Conservation (phyloP, 1,284 basidiomycete genomes). For the Trichosporon sp. region DNA sequence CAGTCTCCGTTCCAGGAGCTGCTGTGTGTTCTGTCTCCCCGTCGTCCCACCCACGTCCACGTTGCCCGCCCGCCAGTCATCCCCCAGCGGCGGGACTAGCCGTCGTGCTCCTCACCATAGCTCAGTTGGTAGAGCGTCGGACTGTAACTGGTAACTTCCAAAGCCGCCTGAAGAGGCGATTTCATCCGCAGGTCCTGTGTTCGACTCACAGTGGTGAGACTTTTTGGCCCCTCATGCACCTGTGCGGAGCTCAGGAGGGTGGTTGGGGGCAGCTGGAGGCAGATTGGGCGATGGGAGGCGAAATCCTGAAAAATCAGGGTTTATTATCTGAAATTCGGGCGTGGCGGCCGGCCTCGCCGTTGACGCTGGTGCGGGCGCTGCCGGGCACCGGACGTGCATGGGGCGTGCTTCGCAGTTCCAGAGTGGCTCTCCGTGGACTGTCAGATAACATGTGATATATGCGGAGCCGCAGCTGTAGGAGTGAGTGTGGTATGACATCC, state of each 20-base stretch:
- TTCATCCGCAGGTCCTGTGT: background rate
- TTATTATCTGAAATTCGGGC: background rate
- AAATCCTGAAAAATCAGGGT: background rate
- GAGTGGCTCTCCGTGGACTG: no score
- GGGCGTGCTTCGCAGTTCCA: no score
- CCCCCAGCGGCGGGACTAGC: background rate
- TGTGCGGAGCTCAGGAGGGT: no score
- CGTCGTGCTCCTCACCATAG: background rate
- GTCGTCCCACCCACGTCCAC: background rate
- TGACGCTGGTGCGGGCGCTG: no score
- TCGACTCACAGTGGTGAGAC: background rate
- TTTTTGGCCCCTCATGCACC: background rate
- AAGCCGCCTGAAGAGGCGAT: background rate
- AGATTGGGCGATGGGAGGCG: background rate
- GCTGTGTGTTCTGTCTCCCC: background rate
- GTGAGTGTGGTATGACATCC: no score
- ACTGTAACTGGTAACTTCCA: background rate
- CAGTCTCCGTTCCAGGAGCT: no score
- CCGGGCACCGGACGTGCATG: no score
- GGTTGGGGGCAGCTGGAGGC: background rate
- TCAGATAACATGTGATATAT: no score
- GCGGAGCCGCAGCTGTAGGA: no score
- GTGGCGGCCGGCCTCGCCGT: background rate
- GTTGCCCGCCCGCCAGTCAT: no score
- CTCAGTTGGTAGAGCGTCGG: slow-evolving; percentile 1